These are phyloP conservation scores for Ambrosia trifida DNA, from an alignment of 129 eudicot genomes.

Conservation along the genomic window DNA sequence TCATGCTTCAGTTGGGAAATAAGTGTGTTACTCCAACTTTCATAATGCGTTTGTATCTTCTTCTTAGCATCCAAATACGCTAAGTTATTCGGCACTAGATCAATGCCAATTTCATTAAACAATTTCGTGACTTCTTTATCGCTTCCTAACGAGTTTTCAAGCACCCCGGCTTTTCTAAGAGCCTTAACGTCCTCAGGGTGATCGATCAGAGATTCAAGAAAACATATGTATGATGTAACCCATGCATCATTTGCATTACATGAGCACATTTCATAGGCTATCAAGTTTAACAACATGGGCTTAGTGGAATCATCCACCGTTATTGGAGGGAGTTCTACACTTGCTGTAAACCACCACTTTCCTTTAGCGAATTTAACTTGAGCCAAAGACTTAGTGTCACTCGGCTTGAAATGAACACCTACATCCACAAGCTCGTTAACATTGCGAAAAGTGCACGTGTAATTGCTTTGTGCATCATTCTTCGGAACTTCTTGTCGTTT, in stretches of 20 bases:
- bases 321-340: constrained; percentile 33
- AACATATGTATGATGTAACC: constrained; percentile 41
- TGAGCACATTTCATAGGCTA: constrained; percentile 45
- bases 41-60: constrained; percentile 27
- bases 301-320: constrained; percentile 39
- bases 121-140: constrained; percentile 36
- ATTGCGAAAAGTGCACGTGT: constrained; percentile 32
- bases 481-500: neutral
- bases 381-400: constrained; percentile 8
- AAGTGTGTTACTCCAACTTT: constrained; percentile 20
- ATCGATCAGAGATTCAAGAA: constrained; percentile 40
- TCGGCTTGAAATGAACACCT: constrained; percentile 36
- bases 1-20: constrained; percentile 32
- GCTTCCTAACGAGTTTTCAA: constrained; percentile 26
- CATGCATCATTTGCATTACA: constrained; percentile 19
- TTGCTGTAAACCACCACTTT: constrained; percentile 2
- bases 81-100: constrained; percentile 13
- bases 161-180: constrained; percentile 27
- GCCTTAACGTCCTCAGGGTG: constrained; percentile 34
- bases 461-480: neutral
- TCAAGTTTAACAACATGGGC: constrained; percentile 41
- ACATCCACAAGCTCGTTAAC: constrained; percentile 34
- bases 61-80: constrained; percentile 14
- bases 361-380: neutral
- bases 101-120: constrained; percentile 30